Percentiles rank a stretch among this genome's conserved stretches.
These are phyloP conservation scores for Lactarius indigo DNA, from an alignment of 768 basidiomycete species.

Conservation along the genomic window DNA sequence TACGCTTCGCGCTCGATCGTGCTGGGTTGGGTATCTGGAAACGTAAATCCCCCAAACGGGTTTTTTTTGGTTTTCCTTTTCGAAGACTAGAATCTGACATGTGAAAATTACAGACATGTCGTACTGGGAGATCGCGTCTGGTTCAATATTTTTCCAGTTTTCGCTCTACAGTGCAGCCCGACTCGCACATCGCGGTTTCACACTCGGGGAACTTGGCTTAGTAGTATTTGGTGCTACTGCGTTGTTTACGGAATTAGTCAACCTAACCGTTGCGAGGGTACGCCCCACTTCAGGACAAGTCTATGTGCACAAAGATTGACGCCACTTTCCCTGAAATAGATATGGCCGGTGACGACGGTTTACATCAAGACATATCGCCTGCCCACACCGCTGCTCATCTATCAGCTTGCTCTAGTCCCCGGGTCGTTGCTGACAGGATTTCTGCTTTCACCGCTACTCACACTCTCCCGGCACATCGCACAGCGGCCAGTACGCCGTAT, in stretches of 20 bases:
- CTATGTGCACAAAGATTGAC: neutral
- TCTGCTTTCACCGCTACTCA: constrained; percentile 88
- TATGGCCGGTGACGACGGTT: constrained; percentile 73
- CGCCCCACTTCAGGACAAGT: constrained; percentile 29
- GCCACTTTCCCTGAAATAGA: constrained; percentile 40
- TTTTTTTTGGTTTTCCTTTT: neutral
- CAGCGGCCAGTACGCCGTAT: constrained; percentile 80
- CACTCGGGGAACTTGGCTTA: constrained; percentile 87
- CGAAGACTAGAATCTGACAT: neutral
- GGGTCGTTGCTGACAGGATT: constrained; percentile 93
- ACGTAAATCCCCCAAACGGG: constrained; percentile 39
- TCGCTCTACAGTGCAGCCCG: constrained; percentile 86
- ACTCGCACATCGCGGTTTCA: constrained; percentile 91
- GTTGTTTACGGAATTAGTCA: constrained; percentile 80
- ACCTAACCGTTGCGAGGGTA: constrained; percentile 80
- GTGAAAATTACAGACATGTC: constrained; percentile 56
- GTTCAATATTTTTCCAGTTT: constrained; percentile 85
- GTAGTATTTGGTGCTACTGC: constrained; percentile 88
- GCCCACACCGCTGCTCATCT: constrained; percentile 87
- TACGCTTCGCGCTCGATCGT: constrained; percentile 45
- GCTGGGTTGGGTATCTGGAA: constrained; percentile 60
- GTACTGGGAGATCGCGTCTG: constrained; percentile 66
- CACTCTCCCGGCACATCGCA: constrained; percentile 88
- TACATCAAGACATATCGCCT: constrained; percentile 91
- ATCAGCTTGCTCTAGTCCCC: constrained; percentile 89